Conservation (phyloP, 1,139 yeast genomes). For the Yamadazyma triangularis region DNA sequence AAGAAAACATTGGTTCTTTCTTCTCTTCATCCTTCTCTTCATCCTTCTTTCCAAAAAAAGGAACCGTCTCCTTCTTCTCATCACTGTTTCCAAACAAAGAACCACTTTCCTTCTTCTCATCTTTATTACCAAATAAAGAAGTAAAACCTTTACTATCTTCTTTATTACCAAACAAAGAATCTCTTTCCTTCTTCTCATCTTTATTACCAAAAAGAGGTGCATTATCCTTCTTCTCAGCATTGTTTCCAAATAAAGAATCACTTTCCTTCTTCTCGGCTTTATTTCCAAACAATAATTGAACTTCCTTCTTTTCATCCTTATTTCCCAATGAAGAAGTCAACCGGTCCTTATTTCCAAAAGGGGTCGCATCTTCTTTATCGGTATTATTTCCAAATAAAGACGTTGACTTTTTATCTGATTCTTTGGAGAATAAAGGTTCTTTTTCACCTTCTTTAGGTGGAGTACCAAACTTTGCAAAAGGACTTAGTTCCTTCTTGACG, state of each 20-base stretch:
- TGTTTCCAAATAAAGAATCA: no score
- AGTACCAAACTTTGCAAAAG: conserved; percentile 8
- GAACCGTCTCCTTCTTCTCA: no score
- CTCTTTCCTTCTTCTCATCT: background rate
- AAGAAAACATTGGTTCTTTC: no score
- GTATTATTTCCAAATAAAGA: conserved; percentile 1
- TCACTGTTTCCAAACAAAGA: no score
- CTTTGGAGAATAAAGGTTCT: no score
- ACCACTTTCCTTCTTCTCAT: conserved; percentile 4
- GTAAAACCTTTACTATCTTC: conserved; percentile 5
- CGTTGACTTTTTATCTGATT: background rate
- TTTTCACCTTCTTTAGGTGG: background rate
- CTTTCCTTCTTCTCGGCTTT: no score
- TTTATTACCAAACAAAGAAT: conserved; percentile 1
- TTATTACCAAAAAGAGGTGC: conserved; percentile 1
- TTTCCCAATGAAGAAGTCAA: conserved; percentile 8
- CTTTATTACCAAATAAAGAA: conserved; percentile 3
- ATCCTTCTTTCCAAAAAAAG: no score
- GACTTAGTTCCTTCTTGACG: conserved; percentile 5
- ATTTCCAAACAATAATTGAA: background rate
- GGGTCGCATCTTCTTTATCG: background rate
- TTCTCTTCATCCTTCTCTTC: no score
- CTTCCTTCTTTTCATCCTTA: background rate
- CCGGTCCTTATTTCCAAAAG: background rate
- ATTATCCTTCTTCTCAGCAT: no score